Base-by-base conservation (phyloP, 1,284 basidiomycete species). In the Wolfiporia cocos region DNA sequence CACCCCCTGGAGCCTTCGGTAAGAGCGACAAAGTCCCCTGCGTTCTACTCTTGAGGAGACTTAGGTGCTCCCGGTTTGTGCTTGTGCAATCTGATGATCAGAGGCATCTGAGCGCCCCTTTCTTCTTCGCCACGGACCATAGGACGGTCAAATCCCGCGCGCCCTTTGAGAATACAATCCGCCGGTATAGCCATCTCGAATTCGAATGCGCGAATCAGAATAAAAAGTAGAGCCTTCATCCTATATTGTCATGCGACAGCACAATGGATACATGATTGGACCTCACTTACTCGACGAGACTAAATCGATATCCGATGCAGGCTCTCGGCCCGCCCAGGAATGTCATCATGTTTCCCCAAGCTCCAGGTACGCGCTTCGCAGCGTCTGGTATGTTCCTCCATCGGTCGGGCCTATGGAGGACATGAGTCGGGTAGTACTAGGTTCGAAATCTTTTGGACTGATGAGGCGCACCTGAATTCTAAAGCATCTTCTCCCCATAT, bases 261-360 rank as follows among this genome's bases (percentile, higher is more conserved):
- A 18, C 26, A n/a, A 5, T 3, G n/a, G 24, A 11, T 9, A 24
- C 7, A n/a, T n/a, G n/a, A n/a, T n/a, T n/a, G n/a, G 14, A 28
- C 7, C 26, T 28, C n/a, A 22, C 67, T 46, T 49, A 79, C 76
- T 87, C 83, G 15, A 76, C 65, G 18, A 87, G 51, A 1, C 83
- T 72, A 54, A 88, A 86, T 4, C 80, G 73, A 56, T 81, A 86
- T 0, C 84, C 84, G 33, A 83, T 82, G 53, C 80, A 83, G 1
- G 76, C 69, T 26, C 71, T 70, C 5, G 76, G 70, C 1, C 81
- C 81, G 18, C 74, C 74, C 2, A 78, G 50, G 66, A 86, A 86
- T 1, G 74, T 73, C 37, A 85, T 60, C 52, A 76, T 46, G 49
- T 82, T 71, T 11, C 72, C 67, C 72, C 70, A 81, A 0, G 83